These are phyloP conservation scores for Ganoderma resinaceum DNA, from an alignment of 1,284 basidiomycete species.

Conservation along the genomic window DNA sequence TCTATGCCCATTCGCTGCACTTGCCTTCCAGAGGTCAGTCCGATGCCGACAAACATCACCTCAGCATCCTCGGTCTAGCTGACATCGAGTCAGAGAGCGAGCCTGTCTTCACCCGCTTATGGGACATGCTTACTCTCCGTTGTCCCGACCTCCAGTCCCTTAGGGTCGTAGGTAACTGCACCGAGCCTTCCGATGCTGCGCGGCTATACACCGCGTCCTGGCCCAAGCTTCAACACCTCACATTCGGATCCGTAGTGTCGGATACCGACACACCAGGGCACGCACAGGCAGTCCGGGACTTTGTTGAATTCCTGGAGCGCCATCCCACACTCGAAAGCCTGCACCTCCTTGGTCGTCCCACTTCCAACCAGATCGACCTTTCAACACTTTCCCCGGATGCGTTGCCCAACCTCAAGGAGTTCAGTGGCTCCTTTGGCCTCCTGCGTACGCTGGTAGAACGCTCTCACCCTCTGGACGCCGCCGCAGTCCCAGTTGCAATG, in stretches of 20 bases:
- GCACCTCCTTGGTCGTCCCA: slow-evolving; percentile 58
- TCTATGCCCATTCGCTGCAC: slow-evolving; percentile 61
- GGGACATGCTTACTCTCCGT: slow-evolving; percentile 70
- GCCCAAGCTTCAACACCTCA: slow-evolving; percentile 63
- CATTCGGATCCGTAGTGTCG: slow-evolving; percentile 67
- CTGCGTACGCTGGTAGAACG: slow-evolving; percentile 55
- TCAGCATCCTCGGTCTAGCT: slow-evolving; percentile 21
- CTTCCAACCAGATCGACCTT: slow-evolving; percentile 59
- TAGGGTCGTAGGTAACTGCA: slow-evolving; percentile 60
- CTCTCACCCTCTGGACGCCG: slow-evolving; percentile 13
- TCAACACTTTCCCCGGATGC: slow-evolving; percentile 52
- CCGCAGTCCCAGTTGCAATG: not conserved
- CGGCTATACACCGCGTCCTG: slow-evolving; percentile 59
- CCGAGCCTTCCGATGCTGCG: slow-evolving; percentile 51
- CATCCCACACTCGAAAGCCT: slow-evolving; percentile 63
- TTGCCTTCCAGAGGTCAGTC: slow-evolving; percentile 60
- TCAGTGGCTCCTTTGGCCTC: slow-evolving; percentile 67
- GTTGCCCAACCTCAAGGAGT: slow-evolving; percentile 59
- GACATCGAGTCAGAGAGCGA: slow-evolving; percentile 42
- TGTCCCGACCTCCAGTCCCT: slow-evolving; percentile 71
- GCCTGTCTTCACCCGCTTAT: slow-evolving; percentile 54
- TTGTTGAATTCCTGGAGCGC: slow-evolving; percentile 69
- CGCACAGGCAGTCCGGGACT: slow-evolving; percentile 48
- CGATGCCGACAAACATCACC: slow-evolving; percentile 19
- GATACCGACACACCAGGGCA: slow-evolving; percentile 52